Percentiles rank a stretch among this genome's conserved stretches.
Conservation (phyloP, 2,329 filamentous ascomycete genomes). For the Aureobasidium sp. region DNA sequence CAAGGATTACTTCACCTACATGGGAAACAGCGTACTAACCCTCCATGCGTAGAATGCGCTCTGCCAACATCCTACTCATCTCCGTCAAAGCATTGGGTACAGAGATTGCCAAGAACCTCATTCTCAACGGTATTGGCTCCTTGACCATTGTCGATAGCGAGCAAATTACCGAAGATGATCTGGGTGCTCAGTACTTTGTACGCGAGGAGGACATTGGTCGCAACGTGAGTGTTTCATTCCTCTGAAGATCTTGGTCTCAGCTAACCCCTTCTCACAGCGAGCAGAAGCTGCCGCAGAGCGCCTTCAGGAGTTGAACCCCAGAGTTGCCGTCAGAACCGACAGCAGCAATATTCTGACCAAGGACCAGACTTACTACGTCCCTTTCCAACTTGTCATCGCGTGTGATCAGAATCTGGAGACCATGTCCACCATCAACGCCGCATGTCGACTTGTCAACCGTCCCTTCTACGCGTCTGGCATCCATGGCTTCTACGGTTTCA, state of each 20-base stretch:
- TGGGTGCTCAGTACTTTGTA: constrained; percentile 64
- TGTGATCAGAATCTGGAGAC: constrained; percentile 73
- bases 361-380: constrained; percentile 62
- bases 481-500: constrained; percentile 88
- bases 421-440: constrained; percentile 73
- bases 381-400: constrained; percentile 79
- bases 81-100: constrained; percentile 81
- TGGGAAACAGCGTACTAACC: neutral
- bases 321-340: constrained; percentile 65
- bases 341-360: constrained; percentile 58
- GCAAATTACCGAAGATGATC: constrained; percentile 64
- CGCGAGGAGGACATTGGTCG: constrained; percentile 62
- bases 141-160: constrained; percentile 81
- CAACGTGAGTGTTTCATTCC: constrained; percentile 43
- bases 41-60: constrained; percentile 51
- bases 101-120: constrained; percentile 95
- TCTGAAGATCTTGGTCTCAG: neutral
- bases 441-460: constrained; percentile 65
- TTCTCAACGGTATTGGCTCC: constrained; percentile 83
- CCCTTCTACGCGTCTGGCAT: constrained; percentile 84
- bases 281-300: constrained; percentile 71
- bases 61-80: constrained; percentile 80
- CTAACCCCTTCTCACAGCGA: constrained; percentile 41
- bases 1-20: constrained; percentile 33
- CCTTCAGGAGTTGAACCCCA: constrained; percentile 79